Evolutionary conservation across 768 basidiomycete species (phyloP), one percentile per base, ranked within the genome.

Genomic region (Tulasnella sp.): DNA sequence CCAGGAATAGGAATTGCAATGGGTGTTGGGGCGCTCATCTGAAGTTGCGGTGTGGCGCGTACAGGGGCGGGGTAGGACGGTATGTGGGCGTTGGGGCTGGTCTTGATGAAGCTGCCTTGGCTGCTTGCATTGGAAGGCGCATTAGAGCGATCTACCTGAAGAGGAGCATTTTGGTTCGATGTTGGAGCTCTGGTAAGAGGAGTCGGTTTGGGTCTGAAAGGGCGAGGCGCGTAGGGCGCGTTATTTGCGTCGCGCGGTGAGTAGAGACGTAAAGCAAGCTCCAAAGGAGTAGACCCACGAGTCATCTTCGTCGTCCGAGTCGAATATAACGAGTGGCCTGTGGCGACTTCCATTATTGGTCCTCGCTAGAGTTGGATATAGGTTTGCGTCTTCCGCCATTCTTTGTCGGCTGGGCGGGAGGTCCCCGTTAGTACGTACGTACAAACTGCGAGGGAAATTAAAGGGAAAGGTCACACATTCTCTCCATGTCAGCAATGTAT

Each of bases 221-320:
- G 32, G 26, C 16, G 29, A 29, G 13, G 61, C 16, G 61, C 26
- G 61, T 5, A 26, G 32, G 61, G 11, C 61, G 61, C 26, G 61
- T 15, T 16, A 67, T n/a, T 51, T 51, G 51, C 51, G 51, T n/a
- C 23, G 20, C n/a, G 23, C 51, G 15, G 61, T 67, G 61, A 67
- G 18, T 67, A 16, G 42, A 20, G 32, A 48, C 39, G 46, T 55
- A 42, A 74, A 44, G 32, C 32, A 44, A 37, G 73, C 13, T 32
- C n/a, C 13, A 73, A 74, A 48, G 18, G 44, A 48, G 44, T 11
- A 29, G 11, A 35, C 39, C 20, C 73, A 44, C 71, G 71, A 73
- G 32, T 48, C 73, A 5, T 74, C 73, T n/a, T 74, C 73, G 46
- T 74, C 73, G 11, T 44, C 44, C 3, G 73, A 74, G 32, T 74